Evolutionary conservation across 1,284 basidiomycete species (phyloP).

Genomic region (Pseudozyma sp.): DNA sequence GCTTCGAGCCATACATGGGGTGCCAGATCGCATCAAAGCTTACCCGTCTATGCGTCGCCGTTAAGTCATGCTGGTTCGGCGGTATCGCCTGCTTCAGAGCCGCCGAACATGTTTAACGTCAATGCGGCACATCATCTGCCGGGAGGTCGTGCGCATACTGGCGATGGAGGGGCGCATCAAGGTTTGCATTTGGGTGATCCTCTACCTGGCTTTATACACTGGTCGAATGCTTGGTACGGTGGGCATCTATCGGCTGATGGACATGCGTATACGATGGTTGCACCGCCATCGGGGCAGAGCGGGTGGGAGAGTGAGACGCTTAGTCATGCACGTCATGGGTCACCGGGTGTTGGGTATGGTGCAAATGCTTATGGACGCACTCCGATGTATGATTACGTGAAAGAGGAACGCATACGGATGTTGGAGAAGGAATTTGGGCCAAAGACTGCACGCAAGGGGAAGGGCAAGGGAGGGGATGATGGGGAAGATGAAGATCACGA

Average conservation of each 20-base stretch:
- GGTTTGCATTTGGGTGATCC: constrained; percentile 34
- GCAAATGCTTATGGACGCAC: constrained; percentile 23
- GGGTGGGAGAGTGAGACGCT: constrained; percentile 63
- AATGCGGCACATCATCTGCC: constrained; percentile 51
- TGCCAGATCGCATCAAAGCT: constrained; percentile 27
- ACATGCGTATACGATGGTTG: constrained; percentile 59
- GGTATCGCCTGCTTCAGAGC: constrained; percentile 36
- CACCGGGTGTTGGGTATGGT: constrained; percentile 7
- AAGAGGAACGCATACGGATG: constrained; percentile 61
- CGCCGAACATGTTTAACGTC: constrained; percentile 49
- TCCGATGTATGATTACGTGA: constrained; percentile 39
- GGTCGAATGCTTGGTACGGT: constrained; percentile 58
- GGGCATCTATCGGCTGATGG: constrained; percentile 63
- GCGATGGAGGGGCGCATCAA: background rate
- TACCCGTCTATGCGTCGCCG: constrained; percentile 35
- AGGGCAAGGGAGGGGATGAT: constrained; percentile 25
- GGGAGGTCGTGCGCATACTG: constrained; percentile 12
- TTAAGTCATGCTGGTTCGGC: constrained; percentile 20
- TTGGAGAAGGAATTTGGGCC: constrained; percentile 61
- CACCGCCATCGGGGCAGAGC: constrained; percentile 47
- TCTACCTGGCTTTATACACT: constrained; percentile 51
- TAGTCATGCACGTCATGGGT: constrained; percentile 20
- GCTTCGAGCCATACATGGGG: constrained; percentile 32
- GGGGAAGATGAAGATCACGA: constrained; percentile 34
- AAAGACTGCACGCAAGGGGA: constrained; percentile 29